A percentile compares a stretch with the other conserved stretches of the same genome.
phyloP scores from a whole-genome alignment of 768 basidiomycete species.

The Tricholoma sp. region DNA sequence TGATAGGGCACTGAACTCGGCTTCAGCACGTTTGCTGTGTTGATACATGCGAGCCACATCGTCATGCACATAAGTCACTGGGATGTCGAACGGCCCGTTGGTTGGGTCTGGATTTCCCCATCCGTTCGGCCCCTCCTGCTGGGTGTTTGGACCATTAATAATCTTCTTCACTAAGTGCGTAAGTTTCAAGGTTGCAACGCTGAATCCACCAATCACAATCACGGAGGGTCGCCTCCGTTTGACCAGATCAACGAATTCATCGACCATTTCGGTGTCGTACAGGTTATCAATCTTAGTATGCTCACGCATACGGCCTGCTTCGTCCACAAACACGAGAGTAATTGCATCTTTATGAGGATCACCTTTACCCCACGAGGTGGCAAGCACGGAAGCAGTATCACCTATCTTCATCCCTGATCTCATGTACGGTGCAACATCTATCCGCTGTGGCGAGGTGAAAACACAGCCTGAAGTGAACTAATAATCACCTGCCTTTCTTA shows the following conservation, averaged over 20 bases:
- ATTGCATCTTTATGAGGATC: constrained; percentile 91
- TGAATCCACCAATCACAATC: constrained; percentile 86
- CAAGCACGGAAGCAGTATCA: constrained; percentile 73
- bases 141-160: constrained; percentile 22
- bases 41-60: constrained; percentile 94
- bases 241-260: constrained; percentile 79
- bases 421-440: constrained; percentile 75
- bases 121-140: constrained; percentile 22
- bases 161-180: constrained; percentile 59
- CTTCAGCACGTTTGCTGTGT: constrained; percentile 77
- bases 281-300: constrained; percentile 88
- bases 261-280: constrained; percentile 56
- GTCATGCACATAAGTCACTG: constrained; percentile 81
- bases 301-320: constrained; percentile 87
- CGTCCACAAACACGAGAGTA: constrained; percentile 78
- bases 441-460: constrained; percentile 46
- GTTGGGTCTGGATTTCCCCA: constrained; percentile 15
- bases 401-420: constrained; percentile 61
- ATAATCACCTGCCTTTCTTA: constrained; percentile 59
- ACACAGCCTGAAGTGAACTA: constrained; percentile 2
- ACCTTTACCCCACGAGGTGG: constrained; percentile 92
- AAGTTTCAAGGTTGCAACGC: constrained; percentile 71
- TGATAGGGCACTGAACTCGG: constrained; percentile 78
- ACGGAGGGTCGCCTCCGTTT: constrained; percentile 82
- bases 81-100: constrained; percentile 52